Evolutionary conservation across 306 rosid species (phyloP), one percentile per base, ranked within the genome.

Genomic region (Medicago ruthenica): DNA sequence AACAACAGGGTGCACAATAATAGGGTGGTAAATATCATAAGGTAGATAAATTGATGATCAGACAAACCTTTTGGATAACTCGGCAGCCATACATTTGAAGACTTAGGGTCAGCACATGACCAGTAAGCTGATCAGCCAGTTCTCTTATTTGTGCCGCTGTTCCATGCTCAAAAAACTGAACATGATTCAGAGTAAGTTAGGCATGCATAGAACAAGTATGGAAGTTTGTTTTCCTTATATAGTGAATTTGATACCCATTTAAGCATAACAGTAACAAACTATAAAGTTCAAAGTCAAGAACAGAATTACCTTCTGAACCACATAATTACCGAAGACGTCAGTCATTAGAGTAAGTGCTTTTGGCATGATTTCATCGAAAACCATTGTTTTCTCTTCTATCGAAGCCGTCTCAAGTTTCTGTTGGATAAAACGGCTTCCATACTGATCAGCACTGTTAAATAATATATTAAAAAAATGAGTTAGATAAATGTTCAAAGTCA

Each of bases 81-180:
- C 98, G 91, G 79, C 98, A 94, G 68, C 98, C 98, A 86, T 94
- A 94, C 98, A 94, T 94, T 78, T 94, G 98, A 82, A 94, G 98
- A 88, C 97, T 86, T 50, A 92, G 88, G 44, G 93, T 88, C 77
- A 94, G 90, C 70, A 94, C 96, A 63, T 94, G 95, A 60, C 86
- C 86, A 10, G 89, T 82, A 78, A 94, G 96, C 63, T 94, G 92
- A 82, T 94, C 91, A 66, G 96, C 98, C 83, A 94, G 70, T 78
- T 94, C 98, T 84, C 97, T 91, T 82, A 89, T 86, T 76, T 94
- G 98, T 9, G 80, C 42, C 1, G 86, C 76, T 71, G 89, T 88
- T 82, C 98, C 98, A 8, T 94, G 97, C 90, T 94, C 98, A 65
- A 94, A 92, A 84, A 94, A 92, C 98, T 94, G 86, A 70, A 91